A percentile compares a stretch with the other conserved stretches of the same genome.
phyloP scores from a whole-genome alignment of 2,329 filamentous ascomycete species.

The Monilinia fructicola region DNA sequence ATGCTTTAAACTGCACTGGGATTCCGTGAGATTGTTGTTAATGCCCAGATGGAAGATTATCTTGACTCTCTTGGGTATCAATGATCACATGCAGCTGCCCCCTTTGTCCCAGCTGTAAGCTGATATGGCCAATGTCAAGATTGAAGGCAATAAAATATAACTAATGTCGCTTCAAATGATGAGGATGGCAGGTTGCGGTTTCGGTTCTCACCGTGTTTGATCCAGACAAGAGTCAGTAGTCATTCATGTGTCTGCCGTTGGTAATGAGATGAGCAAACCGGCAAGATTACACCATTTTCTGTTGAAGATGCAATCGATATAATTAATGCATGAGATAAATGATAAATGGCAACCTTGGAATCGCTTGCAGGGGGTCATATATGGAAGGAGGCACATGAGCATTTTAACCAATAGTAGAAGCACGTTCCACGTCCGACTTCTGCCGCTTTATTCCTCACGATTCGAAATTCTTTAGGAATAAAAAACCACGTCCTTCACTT shows the following conservation, averaged over 20 bases:
- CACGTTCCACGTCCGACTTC: conserved; percentile 25
- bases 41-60: not conserved
- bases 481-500: conserved; percentile 22
- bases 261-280: no score
- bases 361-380: conserved; percentile 16
- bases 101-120: no score
- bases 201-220: no score
- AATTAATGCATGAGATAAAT: not conserved
- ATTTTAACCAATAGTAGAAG: conserved; percentile 26
- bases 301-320: not conserved
- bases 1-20: not conserved
- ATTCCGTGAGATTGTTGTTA: not conserved
- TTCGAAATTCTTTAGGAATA: conserved; percentile 22
- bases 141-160: no score
- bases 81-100: not conserved
- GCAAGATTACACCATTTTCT: no score
- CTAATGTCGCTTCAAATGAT: no score
- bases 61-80: not conserved
- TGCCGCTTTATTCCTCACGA: conserved; percentile 20
- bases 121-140: no score
- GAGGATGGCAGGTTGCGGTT: no score
- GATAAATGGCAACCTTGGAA: not conserved
- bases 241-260: not conserved
- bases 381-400: conserved; percentile 21
- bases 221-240: not conserved